These are phyloP conservation scores for Pseudognaphalium luteoalbum DNA, from an alignment of 129 eudicot genomes.

Conservation along the genomic window DNA sequence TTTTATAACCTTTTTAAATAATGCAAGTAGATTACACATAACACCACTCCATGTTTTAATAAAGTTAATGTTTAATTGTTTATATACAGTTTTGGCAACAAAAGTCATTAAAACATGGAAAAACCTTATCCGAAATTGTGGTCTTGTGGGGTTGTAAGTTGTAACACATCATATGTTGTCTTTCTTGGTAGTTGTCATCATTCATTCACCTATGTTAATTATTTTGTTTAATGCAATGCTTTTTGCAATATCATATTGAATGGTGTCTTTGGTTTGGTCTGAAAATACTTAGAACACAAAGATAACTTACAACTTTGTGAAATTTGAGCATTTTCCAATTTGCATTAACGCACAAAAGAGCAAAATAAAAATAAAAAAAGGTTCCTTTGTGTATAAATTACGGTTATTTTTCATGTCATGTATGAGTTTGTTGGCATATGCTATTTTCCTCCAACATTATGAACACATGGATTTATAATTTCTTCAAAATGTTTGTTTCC, in stretches of 20 bases:
- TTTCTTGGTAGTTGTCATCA: background rate
- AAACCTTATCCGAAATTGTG: background rate
- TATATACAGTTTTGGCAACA: background rate
- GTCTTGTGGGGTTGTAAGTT: background rate
- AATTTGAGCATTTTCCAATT: too few relatives aligned
- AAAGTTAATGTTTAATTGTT: background rate
- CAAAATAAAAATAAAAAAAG: too few relatives aligned
- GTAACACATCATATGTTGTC: background rate
- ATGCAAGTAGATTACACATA: background rate
- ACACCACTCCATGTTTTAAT: background rate
- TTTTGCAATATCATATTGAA: background rate
- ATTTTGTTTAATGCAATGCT: background rate
- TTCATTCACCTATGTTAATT: background rate
- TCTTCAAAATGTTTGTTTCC: background rate
- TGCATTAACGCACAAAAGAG: background rate
- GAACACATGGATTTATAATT: background rate
- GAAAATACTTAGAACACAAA: background rate
- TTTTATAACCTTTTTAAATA: conserved; percentile 6
- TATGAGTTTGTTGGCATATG: background rate
- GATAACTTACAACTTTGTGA: too few relatives aligned
- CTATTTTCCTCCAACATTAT: background rate
- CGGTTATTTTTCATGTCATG: background rate
- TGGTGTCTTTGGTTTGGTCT: background rate
- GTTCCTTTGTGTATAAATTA: too few relatives aligned
- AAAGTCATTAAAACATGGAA: conserved; percentile 5